Evolutionary conservation across 2,329 filamentous ascomycete species (phyloP).

Genomic region (Cryphonectria japonica): DNA sequence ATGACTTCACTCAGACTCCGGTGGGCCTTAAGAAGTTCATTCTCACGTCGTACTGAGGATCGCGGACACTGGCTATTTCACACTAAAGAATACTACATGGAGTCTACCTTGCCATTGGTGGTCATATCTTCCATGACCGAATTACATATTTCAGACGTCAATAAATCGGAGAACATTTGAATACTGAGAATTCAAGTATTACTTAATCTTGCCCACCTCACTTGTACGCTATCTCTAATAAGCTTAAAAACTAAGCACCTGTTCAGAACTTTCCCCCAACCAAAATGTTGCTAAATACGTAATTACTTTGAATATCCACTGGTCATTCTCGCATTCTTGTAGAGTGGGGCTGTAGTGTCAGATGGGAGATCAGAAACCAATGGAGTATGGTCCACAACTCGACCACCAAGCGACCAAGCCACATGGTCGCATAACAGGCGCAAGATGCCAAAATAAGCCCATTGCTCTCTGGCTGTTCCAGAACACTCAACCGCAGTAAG

Average conservation of each 20-base stretch:
- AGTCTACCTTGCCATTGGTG: not conserved
- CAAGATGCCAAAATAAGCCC: slow-evolving; percentile 6
- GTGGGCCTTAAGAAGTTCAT: not conserved
- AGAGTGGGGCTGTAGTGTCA: not conserved
- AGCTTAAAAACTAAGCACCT: not conserved
- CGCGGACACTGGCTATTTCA: not conserved
- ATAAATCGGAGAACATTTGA: no score
- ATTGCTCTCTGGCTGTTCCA: not conserved
- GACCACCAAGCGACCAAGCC: not conserved
- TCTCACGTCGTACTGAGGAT: not conserved
- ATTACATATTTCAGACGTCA: no score
- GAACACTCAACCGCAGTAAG: not conserved
- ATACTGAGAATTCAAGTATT: no score
- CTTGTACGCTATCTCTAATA: not conserved
- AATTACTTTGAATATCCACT: no score
- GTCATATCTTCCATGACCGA: no score
- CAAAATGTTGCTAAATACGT: no score
- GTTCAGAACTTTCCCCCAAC: not conserved
- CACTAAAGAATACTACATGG: not conserved
- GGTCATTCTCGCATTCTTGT: not conserved
- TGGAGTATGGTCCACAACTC: not conserved
- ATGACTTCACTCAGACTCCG: not conserved
- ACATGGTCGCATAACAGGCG: not conserved
- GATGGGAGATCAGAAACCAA: not conserved
- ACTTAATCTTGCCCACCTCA: not conserved